Evolutionary conservation across 2,329 filamentous ascomycete genomes (phyloP).

Genomic region (Fusarium agapanthi): DNA sequence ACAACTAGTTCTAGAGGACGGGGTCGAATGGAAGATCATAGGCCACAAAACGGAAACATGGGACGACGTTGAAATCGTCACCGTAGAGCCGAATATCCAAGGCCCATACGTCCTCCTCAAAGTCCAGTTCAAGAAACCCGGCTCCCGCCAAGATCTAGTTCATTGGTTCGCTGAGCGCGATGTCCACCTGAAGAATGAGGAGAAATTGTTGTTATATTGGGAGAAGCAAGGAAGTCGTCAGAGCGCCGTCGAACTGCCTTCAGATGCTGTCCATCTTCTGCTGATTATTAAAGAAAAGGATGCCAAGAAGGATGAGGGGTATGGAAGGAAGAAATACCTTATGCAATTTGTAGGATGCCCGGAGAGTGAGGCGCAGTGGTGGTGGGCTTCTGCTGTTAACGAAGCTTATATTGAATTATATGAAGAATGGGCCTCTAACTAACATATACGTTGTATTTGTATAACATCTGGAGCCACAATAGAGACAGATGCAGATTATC

Average conservation of each 20-base stretch:
- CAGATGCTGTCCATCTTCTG: neutral
- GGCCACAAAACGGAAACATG: neutral
- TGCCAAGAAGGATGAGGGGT: fast-evolving
- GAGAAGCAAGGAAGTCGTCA: neutral
- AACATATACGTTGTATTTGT: fast-evolving
- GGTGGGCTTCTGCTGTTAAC: neutral
- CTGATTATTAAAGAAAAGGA: neutral
- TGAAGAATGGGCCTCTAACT: neutral
- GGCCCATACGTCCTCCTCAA: neutral
- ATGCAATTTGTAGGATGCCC: neutral
- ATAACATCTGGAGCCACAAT: fast-evolving
- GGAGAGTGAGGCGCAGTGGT: fast-evolving
- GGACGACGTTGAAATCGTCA: neutral
- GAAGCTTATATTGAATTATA: fast-evolving
- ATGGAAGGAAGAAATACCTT: neutral
- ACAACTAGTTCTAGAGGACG: neutral
- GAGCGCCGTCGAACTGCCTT: fast-evolving
- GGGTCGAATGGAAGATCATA: neutral
- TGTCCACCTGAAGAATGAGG: neutral
- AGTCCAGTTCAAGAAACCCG: neutral
- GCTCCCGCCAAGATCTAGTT: neutral
- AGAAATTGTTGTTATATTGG: neutral
- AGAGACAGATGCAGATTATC: fast-evolving
- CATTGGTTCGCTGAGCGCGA: neutral
- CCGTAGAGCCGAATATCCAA: fast-evolving